Conservation (phyloP, 176 grass and related monocot species). For the Elymus sibiricus region DNA sequence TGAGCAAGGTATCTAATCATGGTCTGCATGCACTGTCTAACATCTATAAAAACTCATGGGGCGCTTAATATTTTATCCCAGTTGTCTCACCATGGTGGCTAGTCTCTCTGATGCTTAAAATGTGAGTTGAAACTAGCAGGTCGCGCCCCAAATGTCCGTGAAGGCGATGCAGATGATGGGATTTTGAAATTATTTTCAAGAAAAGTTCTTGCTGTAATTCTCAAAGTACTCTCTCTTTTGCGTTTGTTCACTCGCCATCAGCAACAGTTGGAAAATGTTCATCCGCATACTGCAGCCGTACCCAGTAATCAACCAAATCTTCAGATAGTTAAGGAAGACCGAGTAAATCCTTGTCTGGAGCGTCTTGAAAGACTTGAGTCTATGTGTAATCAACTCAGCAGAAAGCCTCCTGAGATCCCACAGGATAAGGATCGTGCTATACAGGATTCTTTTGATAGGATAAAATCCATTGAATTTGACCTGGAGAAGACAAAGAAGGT, state of each 20-base stretch:
- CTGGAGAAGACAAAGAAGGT: constrained; percentile 97
- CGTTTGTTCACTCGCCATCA: constrained; percentile 36
- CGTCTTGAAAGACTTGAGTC: constrained; percentile 81
- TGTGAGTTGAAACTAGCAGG: constrained; percentile 47
- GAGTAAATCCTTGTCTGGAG: constrained; percentile 58
- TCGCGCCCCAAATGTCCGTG: constrained; percentile 1
- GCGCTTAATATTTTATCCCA: constrained; percentile 15
- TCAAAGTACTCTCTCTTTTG: constrained; percentile 70
- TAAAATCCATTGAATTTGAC: constrained; percentile 92
- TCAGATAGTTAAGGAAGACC: constrained; percentile 48
- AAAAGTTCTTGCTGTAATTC: constrained; percentile 56
- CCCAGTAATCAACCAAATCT: constrained; percentile 27
- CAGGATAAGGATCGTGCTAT: constrained; percentile 71
- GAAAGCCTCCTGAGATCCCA: constrained; percentile 73
- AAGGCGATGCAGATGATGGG: constrained; percentile 38
- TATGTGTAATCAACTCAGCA: constrained; percentile 74
- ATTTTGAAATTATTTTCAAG: constrained; percentile 63
- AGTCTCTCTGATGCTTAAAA: constrained; percentile 30
- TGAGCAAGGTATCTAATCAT: constrained; percentile 43
- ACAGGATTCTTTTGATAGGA: constrained; percentile 90
- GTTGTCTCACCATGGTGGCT: constrained; percentile 4
- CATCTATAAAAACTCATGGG: not conserved
- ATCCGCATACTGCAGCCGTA: constrained; percentile 13
- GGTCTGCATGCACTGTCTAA: constrained; percentile 16
- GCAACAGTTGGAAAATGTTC: constrained; percentile 45